Evolutionary conservation across 2,329 filamentous ascomycete genomes (phyloP).

Genomic region (Claviceps sp.): DNA sequence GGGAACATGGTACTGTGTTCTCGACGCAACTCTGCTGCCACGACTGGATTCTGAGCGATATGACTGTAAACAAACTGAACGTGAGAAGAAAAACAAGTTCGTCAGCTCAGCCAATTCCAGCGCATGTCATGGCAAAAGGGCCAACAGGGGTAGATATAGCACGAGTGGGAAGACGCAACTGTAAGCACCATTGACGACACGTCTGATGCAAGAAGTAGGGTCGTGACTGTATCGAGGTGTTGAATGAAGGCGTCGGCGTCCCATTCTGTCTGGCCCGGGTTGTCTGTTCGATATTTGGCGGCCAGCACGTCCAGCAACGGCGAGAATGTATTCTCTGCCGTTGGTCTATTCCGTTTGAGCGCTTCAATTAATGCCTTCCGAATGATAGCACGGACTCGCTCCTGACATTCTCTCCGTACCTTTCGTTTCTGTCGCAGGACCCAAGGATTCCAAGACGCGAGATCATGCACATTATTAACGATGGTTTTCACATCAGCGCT

Average conservation of each 20-base stretch:
- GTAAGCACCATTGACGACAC: constrained; percentile 3
- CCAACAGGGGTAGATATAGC: background rate
- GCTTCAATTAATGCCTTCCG: background rate
- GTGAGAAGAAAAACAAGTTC: background rate
- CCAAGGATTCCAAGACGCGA: background rate
- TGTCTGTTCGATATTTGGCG: background rate
- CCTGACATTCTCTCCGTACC: background rate
- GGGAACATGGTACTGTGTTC: constrained; percentile 1
- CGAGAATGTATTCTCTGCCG: background rate
- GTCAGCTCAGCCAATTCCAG: background rate
- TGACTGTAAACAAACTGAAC: background rate
- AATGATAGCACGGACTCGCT: background rate
- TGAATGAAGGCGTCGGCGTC: background rate
- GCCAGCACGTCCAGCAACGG: background rate
- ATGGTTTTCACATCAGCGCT: constrained; percentile 1
- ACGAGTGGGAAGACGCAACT: background rate
- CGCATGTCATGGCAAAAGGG: background rate
- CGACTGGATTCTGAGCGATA: constrained; percentile 1
- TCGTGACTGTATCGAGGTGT: constrained; percentile 1
- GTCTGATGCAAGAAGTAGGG: constrained; percentile 1
- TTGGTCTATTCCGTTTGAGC: background rate
- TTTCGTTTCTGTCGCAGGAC: background rate
- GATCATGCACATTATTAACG: background rate
- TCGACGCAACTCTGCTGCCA: constrained; percentile 1
- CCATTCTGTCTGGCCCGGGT: background rate